A percentile compares a stretch with the other conserved stretches of the same genome.
Conservation (phyloP, 495 filamentous ascomycete genomes). For the Aspergillus haitiensis region DNA sequence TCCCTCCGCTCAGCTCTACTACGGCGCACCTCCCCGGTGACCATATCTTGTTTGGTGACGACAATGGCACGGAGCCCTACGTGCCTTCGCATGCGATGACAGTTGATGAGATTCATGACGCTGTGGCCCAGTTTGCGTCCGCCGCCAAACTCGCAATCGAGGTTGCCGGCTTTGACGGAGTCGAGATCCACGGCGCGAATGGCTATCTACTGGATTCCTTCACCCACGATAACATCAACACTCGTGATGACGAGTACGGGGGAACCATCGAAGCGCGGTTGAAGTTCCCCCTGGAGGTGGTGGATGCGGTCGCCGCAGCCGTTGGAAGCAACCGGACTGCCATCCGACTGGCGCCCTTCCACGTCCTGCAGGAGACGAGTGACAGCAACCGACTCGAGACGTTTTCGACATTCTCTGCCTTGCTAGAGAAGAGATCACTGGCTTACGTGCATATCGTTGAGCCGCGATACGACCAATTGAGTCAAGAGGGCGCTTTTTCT, state of each 20-base stretch:
- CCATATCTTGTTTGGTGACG: conserved; percentile 35
- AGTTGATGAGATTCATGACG: conserved; percentile 56
- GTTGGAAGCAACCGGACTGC: conserved; percentile 59
- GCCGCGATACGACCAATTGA: conserved; percentile 26
- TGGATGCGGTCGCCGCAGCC: conserved; percentile 56
- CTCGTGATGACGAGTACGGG: conserved; percentile 65
- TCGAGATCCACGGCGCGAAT: conserved; percentile 73
- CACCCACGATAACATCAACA: conserved; percentile 59
- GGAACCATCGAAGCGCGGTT: conserved; percentile 65
- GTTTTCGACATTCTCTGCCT: conserved; percentile 53
- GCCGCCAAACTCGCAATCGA: conserved; percentile 61
- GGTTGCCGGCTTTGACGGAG: conserved; percentile 70
- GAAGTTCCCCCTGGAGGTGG: conserved; percentile 59
- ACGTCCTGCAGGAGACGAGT: conserved; percentile 58
- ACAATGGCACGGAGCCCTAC: not conserved
- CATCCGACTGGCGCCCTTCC: conserved; percentile 62
- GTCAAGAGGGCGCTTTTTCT: conserved; percentile 2
- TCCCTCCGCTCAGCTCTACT: not conserved
- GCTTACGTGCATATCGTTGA: conserved; percentile 66
- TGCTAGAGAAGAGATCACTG: conserved; percentile 50
- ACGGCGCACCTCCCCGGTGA: conserved; percentile 11
- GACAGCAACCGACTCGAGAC: conserved; percentile 58
- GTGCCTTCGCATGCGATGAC: conserved; percentile 43
- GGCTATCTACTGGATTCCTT: conserved; percentile 77
- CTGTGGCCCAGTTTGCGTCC: conserved; percentile 53